Base-by-base conservation (phyloP, 1,284 basidiomycete species). In the Takashimella koratensis region DNA sequence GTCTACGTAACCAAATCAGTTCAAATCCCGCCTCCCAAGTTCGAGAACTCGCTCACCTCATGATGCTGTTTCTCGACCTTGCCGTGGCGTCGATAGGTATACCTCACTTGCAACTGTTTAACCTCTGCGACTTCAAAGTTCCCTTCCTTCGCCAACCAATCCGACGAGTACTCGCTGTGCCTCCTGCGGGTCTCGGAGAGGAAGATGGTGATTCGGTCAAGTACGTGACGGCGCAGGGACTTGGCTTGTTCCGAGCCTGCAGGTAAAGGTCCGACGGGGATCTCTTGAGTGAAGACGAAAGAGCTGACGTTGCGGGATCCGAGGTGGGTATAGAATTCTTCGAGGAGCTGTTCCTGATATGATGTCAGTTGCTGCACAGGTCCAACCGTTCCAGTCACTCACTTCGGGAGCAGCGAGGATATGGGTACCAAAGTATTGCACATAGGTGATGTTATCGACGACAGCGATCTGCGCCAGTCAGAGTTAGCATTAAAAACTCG, bases 141-240 rank as follows among this genome's bases (percentile, higher is more conserved):
- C 44, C 78, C 79, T 6, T 82, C 80, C 19, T 82, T 79, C 46
- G 83, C 84, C 41, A 98, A 77, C 87, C 87, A 91, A 16, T 83
- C 83, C 47, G 83, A 82, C 5, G 87, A 82, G 26, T 88, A 80
- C 24, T 83, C 81, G 1, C 86, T 85, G 27, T 81, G 80, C 2
- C 84, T 79, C 66, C 90, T 85, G 0, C 84, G 85, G 54, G 91
- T 87, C 65, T 96, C 93, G 51, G 96, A 88, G 6, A 98, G 79
- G 78, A 98, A 98, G 27, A 98, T 79, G 0, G 92, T 90, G 12
- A 96, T 79, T 23, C 95, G 81, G 74, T 98, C 89, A n/a, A 95
- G 76, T 1, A 95, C 84, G 27, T 91, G 79, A 22, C 58, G 55
- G 11, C 70, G 64, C 4, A 68, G 52, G 1, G 57, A 53, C 2